Base-by-base conservation (phyloP, 345 rosid genomes). In the Eucalyptus coolabah region DNA sequence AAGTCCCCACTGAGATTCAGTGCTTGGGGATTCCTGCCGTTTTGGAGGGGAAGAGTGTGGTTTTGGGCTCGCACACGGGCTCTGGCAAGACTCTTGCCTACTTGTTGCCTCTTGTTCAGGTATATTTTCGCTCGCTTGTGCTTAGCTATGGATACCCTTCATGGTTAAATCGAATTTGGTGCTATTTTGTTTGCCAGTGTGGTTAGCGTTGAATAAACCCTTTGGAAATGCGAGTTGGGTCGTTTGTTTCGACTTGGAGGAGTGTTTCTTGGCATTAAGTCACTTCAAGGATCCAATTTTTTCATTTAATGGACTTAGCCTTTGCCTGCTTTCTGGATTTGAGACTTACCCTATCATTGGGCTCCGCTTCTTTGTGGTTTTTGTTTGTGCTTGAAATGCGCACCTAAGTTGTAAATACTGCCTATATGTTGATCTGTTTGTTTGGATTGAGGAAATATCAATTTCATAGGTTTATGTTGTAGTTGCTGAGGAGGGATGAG, bases 41-140 rank as follows among this genome's bases (percentile, higher is more conserved):
- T 59, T 92, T 98, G 95, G 97, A 97, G 28, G 95, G 95, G 85
- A 95, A 91, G 91, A 95, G 94, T 93, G 97, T 95, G 63, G 98
- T 97, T 32, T 94, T 98, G 96, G 99, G 98, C 18, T 97, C 99
- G 26, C 99, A 98, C 88, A 98, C 99, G 83, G 99, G 99, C 60
- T 98, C 99, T 53, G 99, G 99, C 60, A 98, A 98, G 94, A 98
- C 99, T 69, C 94, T 96, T 42, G 98, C 98, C 85, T 98, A 98
- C 87, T 89, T 97, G 96, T 88, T 97, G 81, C 99, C 99, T 72
- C 95, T 98, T 91, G 99, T 97, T 93, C 99, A 97, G 98, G 99
- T 95, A 42, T 51, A 21, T n/a, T 12, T 86, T 86, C 60, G 28
- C 60, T 56, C 19, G 24, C 44, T 51, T 86, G 87, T 51, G 83